Base-by-base conservation (phyloP, 2,329 filamentous ascomycete species). In the Zalaria obscura region DNA sequence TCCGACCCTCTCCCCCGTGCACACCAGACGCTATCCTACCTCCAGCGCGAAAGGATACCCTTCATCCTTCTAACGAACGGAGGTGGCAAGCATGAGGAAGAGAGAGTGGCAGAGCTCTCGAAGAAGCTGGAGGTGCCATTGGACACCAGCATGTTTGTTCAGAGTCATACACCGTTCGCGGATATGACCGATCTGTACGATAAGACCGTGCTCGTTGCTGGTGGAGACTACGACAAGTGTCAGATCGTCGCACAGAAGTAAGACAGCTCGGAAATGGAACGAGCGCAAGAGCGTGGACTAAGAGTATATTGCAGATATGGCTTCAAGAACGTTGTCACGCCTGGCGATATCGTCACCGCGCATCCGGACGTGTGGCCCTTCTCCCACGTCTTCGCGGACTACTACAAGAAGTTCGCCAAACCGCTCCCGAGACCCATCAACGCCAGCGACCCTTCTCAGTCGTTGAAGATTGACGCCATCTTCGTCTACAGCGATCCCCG, bases 31-130 rank as follows among this genome's bases (percentile, higher is more conserved):
- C 72, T 98, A 18, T 66, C 69, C 27, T 80, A 78, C 53, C 77
- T 96, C 18, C 77, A 87, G 51, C 64, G 72, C 37, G 72, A 87
- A 54, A 70, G 75, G 37, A 85, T 95, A 36, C 88, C 88, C 8
- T 96, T 93, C 64, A 89, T 98, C 53, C 76, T 98, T 29, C 71
- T 98, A 47, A 98, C 91, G 45, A 98, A 98, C 62, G 91, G 91
- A 51, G 91, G 91, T 35, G 91, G 91, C 44, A 86, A 82, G 55
- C 76, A 78, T 47, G 89, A 96, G 62, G 67, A 67, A 3, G 78
- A 83, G 44, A 75, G 85, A 11, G 80, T 86, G 27, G 66, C 67
- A 5, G 80, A 88, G 46, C 69, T 93, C 40, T 78, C 74, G 50
- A 59, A 71, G 35, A 77, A 76, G 50, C 71, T 93, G 5, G 67